A percentile compares a stretch with the other conserved stretches of the same genome.
Evolutionary conservation across 2,329 filamentous ascomycete species (phyloP).

Genomic region (Penicillium concentricum): DNA sequence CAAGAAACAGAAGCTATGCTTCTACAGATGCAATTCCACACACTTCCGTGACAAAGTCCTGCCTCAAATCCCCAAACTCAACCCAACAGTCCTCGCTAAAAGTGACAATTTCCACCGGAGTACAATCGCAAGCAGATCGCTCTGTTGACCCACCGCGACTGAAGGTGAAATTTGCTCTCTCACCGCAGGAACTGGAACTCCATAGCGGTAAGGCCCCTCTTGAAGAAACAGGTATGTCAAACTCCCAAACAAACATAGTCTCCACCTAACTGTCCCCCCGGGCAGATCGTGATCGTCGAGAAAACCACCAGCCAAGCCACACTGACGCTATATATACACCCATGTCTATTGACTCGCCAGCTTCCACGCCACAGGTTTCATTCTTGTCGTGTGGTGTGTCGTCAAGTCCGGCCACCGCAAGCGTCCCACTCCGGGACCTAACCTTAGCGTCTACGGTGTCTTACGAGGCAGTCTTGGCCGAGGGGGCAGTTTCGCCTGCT

Average conservation of each 20-base stretch:
- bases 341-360: constrained; percentile 6
- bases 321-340: background rate
- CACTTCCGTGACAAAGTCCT: background rate
- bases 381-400: constrained; percentile 14
- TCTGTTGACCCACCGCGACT: constrained; percentile 3
- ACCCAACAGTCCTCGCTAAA: background rate
- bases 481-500: constrained; percentile 3
- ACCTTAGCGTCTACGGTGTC: constrained; percentile 18
- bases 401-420: constrained; percentile 13
- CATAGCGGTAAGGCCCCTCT: background rate
- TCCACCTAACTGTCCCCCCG: constrained; percentile 1
- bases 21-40: background rate
- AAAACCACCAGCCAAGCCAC: constrained; percentile 7
- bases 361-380: constrained; percentile 7
- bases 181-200: background rate
- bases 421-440: constrained; percentile 19
- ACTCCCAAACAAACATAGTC: background rate
- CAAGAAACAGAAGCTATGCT: background rate
- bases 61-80: background rate
- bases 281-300: background rate
- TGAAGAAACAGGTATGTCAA: background rate
- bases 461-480: constrained; percentile 21
- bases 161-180: constrained; percentile 8
- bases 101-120: background rate
- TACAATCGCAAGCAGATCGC: background rate